A percentile compares a stretch with the other conserved stretches of the same genome.
Evolutionary conservation across 768 basidiomycete genomes (phyloP).

Genomic region (Flagelloscypha sp.): DNA sequence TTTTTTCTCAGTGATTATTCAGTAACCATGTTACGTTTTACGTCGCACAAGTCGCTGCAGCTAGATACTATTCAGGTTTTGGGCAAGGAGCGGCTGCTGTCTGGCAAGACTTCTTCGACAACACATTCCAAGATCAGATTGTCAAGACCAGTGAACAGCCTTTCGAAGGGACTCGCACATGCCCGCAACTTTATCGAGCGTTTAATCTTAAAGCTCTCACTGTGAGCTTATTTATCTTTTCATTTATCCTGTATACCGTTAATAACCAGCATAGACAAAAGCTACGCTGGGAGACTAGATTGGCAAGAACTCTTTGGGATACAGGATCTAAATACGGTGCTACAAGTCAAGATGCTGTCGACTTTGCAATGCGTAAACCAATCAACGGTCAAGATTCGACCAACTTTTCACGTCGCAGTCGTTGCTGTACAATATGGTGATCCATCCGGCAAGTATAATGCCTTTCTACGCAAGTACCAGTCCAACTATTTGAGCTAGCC

Average conservation of each 20-base stretch:
- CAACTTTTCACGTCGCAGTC: slow-evolving; percentile 30
- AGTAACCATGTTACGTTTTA: slow-evolving; percentile 36
- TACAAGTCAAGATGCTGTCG: slow-evolving; percentile 31
- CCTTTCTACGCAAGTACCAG: slow-evolving; percentile 21
- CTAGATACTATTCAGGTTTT: slow-evolving; percentile 26
- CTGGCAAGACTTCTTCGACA: slow-evolving; percentile 25
- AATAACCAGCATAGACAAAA: no score
- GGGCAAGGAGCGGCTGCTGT: slow-evolving; percentile 20
- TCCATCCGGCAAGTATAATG: slow-evolving; percentile 27
- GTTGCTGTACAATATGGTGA: slow-evolving; percentile 33
- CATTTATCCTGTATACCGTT: not conserved
- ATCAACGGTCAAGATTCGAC: slow-evolving; percentile 24
- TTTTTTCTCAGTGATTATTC: not conserved
- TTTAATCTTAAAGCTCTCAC: slow-evolving; percentile 38
- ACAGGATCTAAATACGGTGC: slow-evolving; percentile 27
- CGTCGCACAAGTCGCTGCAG: slow-evolving; percentile 25
- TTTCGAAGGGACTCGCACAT: slow-evolving; percentile 29
- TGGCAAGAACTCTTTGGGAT: slow-evolving; percentile 29
- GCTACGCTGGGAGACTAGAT: slow-evolving; percentile 32
- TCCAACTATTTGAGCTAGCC: slow-evolving; percentile 19
- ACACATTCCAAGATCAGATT: slow-evolving; percentile 28
- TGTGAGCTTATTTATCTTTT: no score
- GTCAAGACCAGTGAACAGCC: slow-evolving; percentile 32
- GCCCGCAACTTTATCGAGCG: slow-evolving; percentile 33
- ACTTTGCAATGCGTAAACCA: slow-evolving; percentile 28